A percentile compares a stretch with the other conserved stretches of the same genome.
phyloP scores from a whole-genome alignment of 164 flowering plant genomes.

The Sedum album region DNA sequence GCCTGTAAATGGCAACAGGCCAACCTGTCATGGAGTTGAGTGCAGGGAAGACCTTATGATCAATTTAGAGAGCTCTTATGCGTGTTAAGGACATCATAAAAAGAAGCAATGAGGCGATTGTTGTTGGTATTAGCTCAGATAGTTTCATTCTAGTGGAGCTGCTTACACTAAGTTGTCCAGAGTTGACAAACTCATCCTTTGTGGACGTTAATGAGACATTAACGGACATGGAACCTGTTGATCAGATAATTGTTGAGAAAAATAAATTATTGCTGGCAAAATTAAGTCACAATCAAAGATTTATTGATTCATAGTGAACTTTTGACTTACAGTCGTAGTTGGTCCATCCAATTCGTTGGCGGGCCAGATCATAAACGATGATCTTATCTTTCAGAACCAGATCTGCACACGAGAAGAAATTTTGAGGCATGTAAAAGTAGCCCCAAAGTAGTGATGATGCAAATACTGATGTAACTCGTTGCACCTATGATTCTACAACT shows the following conservation, averaged over 20 bases:
- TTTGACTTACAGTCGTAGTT: constrained; percentile 53
- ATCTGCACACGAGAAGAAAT: constrained; percentile 29
- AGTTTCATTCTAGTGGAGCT: constrained; percentile 25
- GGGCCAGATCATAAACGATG: constrained; percentile 52
- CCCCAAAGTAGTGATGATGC: neutral
- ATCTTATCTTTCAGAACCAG: constrained; percentile 62
- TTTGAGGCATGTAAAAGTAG: neutral
- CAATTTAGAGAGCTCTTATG: constrained; percentile 20
- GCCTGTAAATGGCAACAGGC: constrained; percentile 10
- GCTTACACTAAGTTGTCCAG: constrained; percentile 42
- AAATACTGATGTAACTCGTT: neutral
- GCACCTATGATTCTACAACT: no score
- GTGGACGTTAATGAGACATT: constrained; percentile 45
- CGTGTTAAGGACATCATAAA: constrained; percentile 12
- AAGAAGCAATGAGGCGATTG: constrained; percentile 16
- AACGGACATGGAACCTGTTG: constrained; percentile 46
- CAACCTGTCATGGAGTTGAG: neutral
- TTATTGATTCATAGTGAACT: neutral
- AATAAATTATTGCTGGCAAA: neutral
- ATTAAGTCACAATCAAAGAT: neutral
- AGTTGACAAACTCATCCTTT: constrained; percentile 36
- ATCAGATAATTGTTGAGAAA: neutral
- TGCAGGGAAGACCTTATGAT: neutral
- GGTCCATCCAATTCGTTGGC: constrained; percentile 58
- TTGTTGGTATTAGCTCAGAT: constrained; percentile 13